Evolutionary conservation across 257 asterid genomes (phyloP).

Genomic region (Oldenlandia corymbosa): DNA sequence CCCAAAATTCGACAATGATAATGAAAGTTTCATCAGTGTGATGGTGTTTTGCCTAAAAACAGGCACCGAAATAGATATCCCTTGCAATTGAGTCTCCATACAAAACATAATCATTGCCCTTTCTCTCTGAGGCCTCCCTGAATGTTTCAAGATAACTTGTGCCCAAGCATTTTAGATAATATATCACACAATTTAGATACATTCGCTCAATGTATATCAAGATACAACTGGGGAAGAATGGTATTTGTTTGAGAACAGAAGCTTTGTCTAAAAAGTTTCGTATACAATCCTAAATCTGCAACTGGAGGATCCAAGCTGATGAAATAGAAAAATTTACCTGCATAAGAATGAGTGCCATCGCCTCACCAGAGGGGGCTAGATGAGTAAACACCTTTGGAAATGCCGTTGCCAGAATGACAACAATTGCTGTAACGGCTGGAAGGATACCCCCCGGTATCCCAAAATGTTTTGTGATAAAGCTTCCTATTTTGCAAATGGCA

Average conservation of each 20-base stretch:
- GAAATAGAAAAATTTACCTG: constrained; percentile 61
- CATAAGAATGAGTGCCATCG: constrained; percentile 84
- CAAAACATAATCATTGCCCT: too few species aligned
- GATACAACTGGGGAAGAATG: background rate
- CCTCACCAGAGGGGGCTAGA: constrained; percentile 92
- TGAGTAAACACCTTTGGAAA: constrained; percentile 67
- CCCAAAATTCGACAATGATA: too few species aligned
- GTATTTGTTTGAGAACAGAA: background rate
- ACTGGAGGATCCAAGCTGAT: background rate
- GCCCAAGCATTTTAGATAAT: too few species aligned
- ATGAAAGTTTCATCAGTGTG: background rate
- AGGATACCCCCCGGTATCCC: constrained; percentile 79
- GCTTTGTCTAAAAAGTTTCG: too few species aligned
- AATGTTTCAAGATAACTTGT: too few species aligned
- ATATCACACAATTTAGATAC: too few species aligned
- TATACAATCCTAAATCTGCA: background rate
- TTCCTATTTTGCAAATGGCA: constrained; percentile 60
- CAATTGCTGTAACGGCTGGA: constrained; percentile 77
- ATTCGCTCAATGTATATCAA: background rate
- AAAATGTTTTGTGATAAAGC: constrained; percentile 44
- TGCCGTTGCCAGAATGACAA: constrained; percentile 64
- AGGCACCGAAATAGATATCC: background rate
- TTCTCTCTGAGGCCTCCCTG: too few species aligned
- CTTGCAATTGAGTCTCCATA: too few species aligned
- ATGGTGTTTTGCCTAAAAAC: background rate